These are phyloP conservation scores for Eustoma russellianum DNA, from an alignment of 257 asterid species.

Conservation along the genomic window DNA sequence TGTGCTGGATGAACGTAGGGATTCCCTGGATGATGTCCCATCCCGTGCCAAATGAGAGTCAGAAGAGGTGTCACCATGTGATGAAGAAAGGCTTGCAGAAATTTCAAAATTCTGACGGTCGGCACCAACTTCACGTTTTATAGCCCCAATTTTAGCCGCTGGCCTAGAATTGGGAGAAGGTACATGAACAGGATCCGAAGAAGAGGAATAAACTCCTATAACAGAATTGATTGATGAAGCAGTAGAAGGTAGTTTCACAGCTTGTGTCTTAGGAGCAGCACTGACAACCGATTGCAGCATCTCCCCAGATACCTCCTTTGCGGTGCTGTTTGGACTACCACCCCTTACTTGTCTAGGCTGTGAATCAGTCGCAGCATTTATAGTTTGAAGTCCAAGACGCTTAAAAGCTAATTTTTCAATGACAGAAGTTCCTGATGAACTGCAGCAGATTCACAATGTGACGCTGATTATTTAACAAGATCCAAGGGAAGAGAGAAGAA, in stretches of 20 bases:
- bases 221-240: constrained; percentile 56
- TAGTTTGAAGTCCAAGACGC: constrained; percentile 33
- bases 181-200: constrained; percentile 95
- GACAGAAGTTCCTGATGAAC: constrained; percentile 35
- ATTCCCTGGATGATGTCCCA: constrained; percentile 37
- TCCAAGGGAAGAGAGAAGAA: no score
- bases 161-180: constrained; percentile 85
- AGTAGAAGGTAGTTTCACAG: constrained; percentile 38
- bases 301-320: constrained; percentile 43
- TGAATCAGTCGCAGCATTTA: constrained; percentile 31
- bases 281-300: constrained; percentile 24
- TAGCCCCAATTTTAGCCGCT: constrained; percentile 80
- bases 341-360: constrained; percentile 47
- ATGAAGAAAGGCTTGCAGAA: constrained; percentile 33
- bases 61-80: constrained; percentile 40
- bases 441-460: constrained; percentile 21
- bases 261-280: constrained; percentile 33
- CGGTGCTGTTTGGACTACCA: constrained; percentile 29
- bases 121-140: constrained; percentile 89
- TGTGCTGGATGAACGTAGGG: constrained; percentile 29
- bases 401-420: constrained; percentile 43
- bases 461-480: background rate
- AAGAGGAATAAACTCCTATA: constrained; percentile 87
- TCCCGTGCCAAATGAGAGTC: constrained; percentile 39
- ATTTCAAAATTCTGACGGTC: constrained; percentile 60